Base-by-base conservation (phyloP, 108 stramenopile genomes). In the Nitzschia sp. region DNA sequence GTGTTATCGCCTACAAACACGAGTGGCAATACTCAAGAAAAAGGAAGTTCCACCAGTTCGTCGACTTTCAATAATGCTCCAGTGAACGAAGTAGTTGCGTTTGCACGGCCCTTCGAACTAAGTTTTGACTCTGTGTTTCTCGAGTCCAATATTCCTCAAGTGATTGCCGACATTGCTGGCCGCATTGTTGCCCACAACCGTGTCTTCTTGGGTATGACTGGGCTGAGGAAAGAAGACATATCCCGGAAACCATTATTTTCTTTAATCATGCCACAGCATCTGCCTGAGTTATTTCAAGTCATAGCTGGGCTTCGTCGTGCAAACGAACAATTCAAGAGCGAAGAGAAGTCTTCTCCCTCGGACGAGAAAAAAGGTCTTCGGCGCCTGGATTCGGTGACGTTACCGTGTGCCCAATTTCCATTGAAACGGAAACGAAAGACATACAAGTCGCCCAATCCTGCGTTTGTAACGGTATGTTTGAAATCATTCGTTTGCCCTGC, bases 91-190 rank as follows among this genome's bases (percentile, higher is more conserved):
- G 65, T 63, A 8, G 65, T 74, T 2, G 77, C 77, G 0, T 8
- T 72, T 21, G 84, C 76, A 54, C 34, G 65, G 25, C 69, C 68
- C 26, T 87, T 90, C 62, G 80, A 80, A 19, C 57, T 90, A 41
- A 82, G 88, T 63, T 93, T 85, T 71, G 70, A 83, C 65, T 89
- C 88, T 62, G 86, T 90, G 7, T 93, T 93, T 57, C 52, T 70
- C 54, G 84, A 83, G 51, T 83, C 83, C 15, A 93, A 88, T 71
- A 72, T 93, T 34, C 92, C 92, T n/a, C 92, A 93, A 64, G 56
- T 93, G 7, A 86, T 93, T 71, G 92, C 88, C 2, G 80, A 85
- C 6, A 85, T 86, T 22, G 78, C 89, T 3, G 92, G 92, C 15
- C 71, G 81, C 21, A 86, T 90, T 37, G 78, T 93, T 38, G 80